Evolutionary conservation across 208 protist genomes (phyloP).

Genomic region (Trypanosoma boissoni): DNA sequence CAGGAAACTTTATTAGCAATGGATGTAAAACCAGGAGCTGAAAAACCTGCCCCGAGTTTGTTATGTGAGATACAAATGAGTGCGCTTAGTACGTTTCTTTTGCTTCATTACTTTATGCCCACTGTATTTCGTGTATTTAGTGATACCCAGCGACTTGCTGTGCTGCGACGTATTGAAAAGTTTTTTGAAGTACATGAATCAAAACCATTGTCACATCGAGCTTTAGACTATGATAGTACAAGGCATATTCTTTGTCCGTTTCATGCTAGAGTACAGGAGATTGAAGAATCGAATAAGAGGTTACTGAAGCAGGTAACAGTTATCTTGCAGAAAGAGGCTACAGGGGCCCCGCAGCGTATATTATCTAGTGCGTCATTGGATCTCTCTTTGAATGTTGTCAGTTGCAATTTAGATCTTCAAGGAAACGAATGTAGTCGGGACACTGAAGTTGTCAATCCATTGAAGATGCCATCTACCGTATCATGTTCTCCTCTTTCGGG

Average conservation of each 20-base stretch:
- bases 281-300: conserved; percentile 12
- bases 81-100: conserved; percentile 20
- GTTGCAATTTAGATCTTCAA: too few species aligned
- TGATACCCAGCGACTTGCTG: conserved; percentile 6
- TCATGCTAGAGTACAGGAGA: conserved; percentile 9
- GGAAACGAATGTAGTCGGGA: neutral
- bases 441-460: neutral
- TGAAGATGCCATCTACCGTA: neutral
- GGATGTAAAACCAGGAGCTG: conserved; percentile 4
- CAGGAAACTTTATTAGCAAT: conserved; percentile 1
- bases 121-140: conserved; percentile 12
- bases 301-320: conserved; percentile 7
- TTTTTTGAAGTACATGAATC: neutral
- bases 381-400: neutral
- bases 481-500: neutral
- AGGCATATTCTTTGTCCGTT: conserved; percentile 17
- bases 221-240: conserved; percentile 4
- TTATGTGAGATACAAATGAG: conserved; percentile 27
- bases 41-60: conserved; percentile 21
- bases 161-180: conserved; percentile 11
- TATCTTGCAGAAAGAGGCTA: neutral
- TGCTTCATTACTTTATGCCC: neutral
- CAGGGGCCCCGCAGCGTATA: neutral
- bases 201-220: neutral
- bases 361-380: neutral